Evolutionary conservation across 306 rosid species (phyloP).

Genomic region (Corylus heterophylla): DNA sequence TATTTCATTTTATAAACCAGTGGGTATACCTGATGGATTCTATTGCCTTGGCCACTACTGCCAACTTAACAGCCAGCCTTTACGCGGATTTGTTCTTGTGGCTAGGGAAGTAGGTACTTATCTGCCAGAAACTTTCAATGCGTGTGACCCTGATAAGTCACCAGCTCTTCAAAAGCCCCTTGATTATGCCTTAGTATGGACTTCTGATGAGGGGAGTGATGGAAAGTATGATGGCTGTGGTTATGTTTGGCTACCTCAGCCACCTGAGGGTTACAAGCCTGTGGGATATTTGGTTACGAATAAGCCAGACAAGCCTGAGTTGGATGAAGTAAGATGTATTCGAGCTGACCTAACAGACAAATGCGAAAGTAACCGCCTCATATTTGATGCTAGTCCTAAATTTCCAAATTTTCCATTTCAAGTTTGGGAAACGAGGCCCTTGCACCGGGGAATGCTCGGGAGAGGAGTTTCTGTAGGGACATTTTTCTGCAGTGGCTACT

Average conservation of each 20-base stretch:
- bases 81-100: constrained; percentile 70
- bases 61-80: constrained; percentile 57
- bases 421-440: constrained; percentile 66
- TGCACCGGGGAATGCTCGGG: constrained; percentile 62
- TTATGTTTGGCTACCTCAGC: constrained; percentile 81
- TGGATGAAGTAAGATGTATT: constrained; percentile 74
- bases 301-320: constrained; percentile 56
- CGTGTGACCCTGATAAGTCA: constrained; percentile 24
- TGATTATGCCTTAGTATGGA: constrained; percentile 67
- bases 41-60: constrained; percentile 78
- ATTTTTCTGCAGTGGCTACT: constrained; percentile 56
- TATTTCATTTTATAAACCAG: constrained; percentile 68
- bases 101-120: constrained; percentile 53
- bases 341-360: constrained; percentile 69
- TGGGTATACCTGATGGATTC: constrained; percentile 67
- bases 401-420: constrained; percentile 43
- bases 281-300: constrained; percentile 73
- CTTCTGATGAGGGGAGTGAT: constrained; percentile 52
- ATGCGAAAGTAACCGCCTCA: constrained; percentile 56
- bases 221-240: constrained; percentile 40
- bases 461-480: constrained; percentile 73
- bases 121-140: constrained; percentile 29
- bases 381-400: constrained; percentile 38
- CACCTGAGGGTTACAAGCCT: constrained; percentile 76
- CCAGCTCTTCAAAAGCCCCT: constrained; percentile 66